phyloP scores from a whole-genome alignment of 1,284 basidiomycete species.

The Ustilago vetiveriae region DNA sequence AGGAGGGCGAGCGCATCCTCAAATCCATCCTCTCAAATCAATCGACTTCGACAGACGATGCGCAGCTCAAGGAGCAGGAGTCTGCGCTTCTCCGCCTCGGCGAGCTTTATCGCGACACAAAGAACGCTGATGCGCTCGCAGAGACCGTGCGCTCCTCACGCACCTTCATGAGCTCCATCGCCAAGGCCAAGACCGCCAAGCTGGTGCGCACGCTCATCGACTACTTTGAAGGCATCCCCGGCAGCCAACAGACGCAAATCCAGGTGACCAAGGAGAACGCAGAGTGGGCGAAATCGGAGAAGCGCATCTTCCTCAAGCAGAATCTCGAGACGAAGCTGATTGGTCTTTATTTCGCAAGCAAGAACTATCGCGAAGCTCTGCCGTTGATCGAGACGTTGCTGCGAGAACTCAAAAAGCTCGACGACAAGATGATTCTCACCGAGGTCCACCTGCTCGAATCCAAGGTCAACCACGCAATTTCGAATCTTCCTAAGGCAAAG shows the following conservation, averaged over 20 bases:
- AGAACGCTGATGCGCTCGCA: slow-evolving; percentile 84
- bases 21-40: slow-evolving; percentile 54
- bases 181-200: slow-evolving; percentile 98
- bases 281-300: slow-evolving; percentile 89
- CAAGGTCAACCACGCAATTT: slow-evolving; percentile 86
- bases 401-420: slow-evolving; percentile 88
- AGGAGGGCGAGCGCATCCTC: slow-evolving; percentile 58
- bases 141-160: slow-evolving; percentile 86
- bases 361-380: slow-evolving; percentile 82
- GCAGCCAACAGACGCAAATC: slow-evolving; percentile 83
- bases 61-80: slow-evolving; percentile 82
- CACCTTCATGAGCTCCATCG: slow-evolving; percentile 90
- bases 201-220: slow-evolving; percentile 86
- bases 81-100: slow-evolving; percentile 85
- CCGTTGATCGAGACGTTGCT: slow-evolving; percentile 84
- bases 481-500: slow-evolving; percentile 94
- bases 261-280: slow-evolving; percentile 88
- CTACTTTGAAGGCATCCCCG: slow-evolving; percentile 81
- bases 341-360: slow-evolving; percentile 80
- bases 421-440: slow-evolving; percentile 97
- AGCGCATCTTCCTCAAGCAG: slow-evolving; percentile 94
- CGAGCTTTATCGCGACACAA: slow-evolving; percentile 84
- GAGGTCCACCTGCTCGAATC: slow-evolving; percentile 95
- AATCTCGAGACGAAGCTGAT: slow-evolving; percentile 90
- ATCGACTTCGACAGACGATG: slow-evolving; percentile 69